Evolutionary conservation across 225 moss, liverwort and hornwort genomes (phyloP), one percentile per base, ranked within the genome.

Genomic region (Straminergon stramineum): DNA sequence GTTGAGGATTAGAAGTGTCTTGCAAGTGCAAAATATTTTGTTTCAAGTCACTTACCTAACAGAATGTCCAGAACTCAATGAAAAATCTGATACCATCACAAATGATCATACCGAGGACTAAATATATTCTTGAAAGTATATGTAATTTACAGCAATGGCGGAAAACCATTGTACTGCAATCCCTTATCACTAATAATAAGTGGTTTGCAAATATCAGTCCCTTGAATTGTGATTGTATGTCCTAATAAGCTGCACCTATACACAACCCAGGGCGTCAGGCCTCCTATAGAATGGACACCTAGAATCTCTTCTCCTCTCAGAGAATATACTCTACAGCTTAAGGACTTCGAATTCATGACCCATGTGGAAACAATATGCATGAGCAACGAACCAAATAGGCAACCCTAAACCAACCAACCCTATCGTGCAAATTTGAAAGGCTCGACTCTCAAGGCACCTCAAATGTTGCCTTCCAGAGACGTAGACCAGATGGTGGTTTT

Each of bases 251-350:
- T 85, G 79, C 69, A 89, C 75, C 82, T 77, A 77, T 84, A 37
- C 65, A 79, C 79, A 79, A 62, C 77, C 86, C 45, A 77, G 75
- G 85, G 82, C 48, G 32, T 64, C 79, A 73, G 73, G 48, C n/a
- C 80, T 82, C 31, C 80, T 82, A 28, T 26, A 86, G 63, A 78
- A 83, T 74, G 66, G 57, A 87, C 68, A 82, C 75, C 34, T 66
- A 77, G 30, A 84, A 80, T 90, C 65, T 21, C 75, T 58, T 60
- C 82, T 69, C 85, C 23, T 65, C 51, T 57, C 64, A 65, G 79
- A 85, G 39, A 83, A 78, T 93, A 78, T 93, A 90, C 79, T 88
- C 89, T 91, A 93, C 88, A 93, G 66, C 86, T 83, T 31, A 55
- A 76, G 84, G 84, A 77, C 73, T 74, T 41, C 4, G 7, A 85